These are phyloP conservation scores for Botrytis pseudocinerea DNA, from an alignment of 2,329 filamentous ascomycete genomes.

Conservation along the genomic window DNA sequence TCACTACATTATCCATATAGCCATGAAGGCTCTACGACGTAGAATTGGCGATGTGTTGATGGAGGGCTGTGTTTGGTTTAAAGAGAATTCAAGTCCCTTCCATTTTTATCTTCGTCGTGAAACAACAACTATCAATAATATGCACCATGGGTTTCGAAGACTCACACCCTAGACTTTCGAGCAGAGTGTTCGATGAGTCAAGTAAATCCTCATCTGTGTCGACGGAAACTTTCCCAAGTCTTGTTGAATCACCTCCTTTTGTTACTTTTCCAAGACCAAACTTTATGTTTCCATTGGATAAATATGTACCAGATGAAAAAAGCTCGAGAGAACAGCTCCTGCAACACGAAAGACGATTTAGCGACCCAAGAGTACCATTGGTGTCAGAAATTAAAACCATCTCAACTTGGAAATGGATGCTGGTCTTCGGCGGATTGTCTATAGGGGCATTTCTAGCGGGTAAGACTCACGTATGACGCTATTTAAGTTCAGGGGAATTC, in stretches of 20 bases:
- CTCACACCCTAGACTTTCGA: background rate
- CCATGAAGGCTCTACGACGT: background rate
- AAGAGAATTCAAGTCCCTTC: background rate
- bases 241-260: background rate
- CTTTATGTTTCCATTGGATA: background rate
- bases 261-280: background rate
- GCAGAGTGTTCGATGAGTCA: background rate
- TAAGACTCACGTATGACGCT: background rate
- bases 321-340: background rate
- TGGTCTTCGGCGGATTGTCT: background rate
- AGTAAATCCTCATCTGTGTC: background rate
- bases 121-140: background rate
- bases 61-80: background rate
- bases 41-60: background rate
- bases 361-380: background rate
- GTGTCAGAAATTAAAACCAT: background rate
- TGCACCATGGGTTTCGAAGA: background rate
- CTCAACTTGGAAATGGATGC: conserved; percentile 1
- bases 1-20: background rate
- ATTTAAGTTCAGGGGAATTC: background rate
- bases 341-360: background rate
- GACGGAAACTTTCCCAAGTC: background rate
- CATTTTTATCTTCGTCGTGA: background rate
- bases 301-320: background rate
- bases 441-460: background rate